Percentiles rank a stretch among this genome's conserved stretches.
These are phyloP conservation scores for Westerdykella sp. DNA, from an alignment of 2,329 filamentous ascomycete genomes.

Conservation along the genomic window DNA sequence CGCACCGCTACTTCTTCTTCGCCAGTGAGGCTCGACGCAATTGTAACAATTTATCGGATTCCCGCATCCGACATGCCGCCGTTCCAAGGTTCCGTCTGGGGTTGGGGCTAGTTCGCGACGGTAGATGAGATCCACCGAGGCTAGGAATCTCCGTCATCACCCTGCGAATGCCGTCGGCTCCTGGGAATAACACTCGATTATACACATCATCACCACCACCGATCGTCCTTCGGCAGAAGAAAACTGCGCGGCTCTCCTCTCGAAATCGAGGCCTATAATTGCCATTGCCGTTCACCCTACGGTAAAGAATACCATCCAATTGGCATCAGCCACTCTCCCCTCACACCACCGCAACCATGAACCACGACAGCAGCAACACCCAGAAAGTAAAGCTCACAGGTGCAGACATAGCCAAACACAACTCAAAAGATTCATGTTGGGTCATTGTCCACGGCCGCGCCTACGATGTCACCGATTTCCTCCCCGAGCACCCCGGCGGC, in stretches of 20 bases:
- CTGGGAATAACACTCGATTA: conserved; percentile 8
- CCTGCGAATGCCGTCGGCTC: conserved; percentile 21
- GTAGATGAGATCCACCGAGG: background rate
- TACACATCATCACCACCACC: background rate
- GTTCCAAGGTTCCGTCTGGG: too few species aligned
- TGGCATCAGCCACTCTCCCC: conserved; percentile 1
- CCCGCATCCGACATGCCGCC: too few species aligned
- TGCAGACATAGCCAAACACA: conserved; percentile 61
- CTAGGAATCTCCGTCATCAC: conserved; percentile 22
- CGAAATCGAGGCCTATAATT: background rate
- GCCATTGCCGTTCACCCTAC: background rate
- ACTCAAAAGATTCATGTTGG: conserved; percentile 71
- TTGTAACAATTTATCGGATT: too few species aligned
- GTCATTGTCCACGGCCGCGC: conserved; percentile 62
- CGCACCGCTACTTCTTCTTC: too few species aligned
- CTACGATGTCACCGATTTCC: conserved; percentile 62
- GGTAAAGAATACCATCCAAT: too few species aligned
- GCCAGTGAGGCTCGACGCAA: too few species aligned
- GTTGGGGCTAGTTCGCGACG: too few species aligned
- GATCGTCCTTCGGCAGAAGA: background rate
- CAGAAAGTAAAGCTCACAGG: conserved; percentile 42
- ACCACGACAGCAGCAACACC: conserved; percentile 39
- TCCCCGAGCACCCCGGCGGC: conserved; percentile 58
- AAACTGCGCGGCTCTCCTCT: background rate
- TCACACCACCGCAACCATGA: conserved; percentile 33